Percentiles rank a stretch among this genome's conserved stretches.
These are phyloP conservation scores for Oryza brachyantha DNA, from an alignment of 176 grass and related monocot species.

Conservation along the genomic window DNA sequence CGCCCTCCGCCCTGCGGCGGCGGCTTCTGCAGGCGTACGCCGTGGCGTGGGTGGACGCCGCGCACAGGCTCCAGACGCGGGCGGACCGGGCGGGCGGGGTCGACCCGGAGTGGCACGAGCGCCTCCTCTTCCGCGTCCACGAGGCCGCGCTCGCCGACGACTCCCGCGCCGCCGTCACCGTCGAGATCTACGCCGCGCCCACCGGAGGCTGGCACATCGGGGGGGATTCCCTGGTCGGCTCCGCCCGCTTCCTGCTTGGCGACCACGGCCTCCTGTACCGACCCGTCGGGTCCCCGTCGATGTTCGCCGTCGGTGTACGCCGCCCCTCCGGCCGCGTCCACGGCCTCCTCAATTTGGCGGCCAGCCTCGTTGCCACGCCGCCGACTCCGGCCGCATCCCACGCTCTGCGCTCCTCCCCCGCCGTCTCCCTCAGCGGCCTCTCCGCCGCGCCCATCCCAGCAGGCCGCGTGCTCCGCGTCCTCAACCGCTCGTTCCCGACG, in stretches of 20 bases:
- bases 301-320: constrained; percentile 73
- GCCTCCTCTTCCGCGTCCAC: constrained; percentile 72
- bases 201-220: constrained; percentile 49
- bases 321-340: constrained; percentile 51
- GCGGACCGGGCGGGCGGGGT: constrained; percentile 58
- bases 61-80: constrained; percentile 62
- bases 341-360: constrained; percentile 56
- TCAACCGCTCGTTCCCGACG: constrained; percentile 37
- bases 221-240: constrained; percentile 58
- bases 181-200: constrained; percentile 76
- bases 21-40: constrained; percentile 79
- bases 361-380: constrained; percentile 44
- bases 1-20: constrained; percentile 39
- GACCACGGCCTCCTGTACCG: constrained; percentile 63
- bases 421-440: constrained; percentile 64
- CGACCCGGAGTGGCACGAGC: constrained; percentile 88
- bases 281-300: constrained; percentile 52
- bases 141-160: constrained; percentile 58
- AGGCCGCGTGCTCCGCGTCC: constrained; percentile 49
- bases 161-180: constrained; percentile 53
- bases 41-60: constrained; percentile 68
- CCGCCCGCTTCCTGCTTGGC: constrained; percentile 70
- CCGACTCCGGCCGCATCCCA: constrained; percentile 45
- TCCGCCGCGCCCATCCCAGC: constrained; percentile 41
- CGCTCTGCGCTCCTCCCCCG: constrained; percentile 59